Conservation (phyloP, 2,329 filamentous ascomycete species). For the Uncinocarpus reesii region DNA sequence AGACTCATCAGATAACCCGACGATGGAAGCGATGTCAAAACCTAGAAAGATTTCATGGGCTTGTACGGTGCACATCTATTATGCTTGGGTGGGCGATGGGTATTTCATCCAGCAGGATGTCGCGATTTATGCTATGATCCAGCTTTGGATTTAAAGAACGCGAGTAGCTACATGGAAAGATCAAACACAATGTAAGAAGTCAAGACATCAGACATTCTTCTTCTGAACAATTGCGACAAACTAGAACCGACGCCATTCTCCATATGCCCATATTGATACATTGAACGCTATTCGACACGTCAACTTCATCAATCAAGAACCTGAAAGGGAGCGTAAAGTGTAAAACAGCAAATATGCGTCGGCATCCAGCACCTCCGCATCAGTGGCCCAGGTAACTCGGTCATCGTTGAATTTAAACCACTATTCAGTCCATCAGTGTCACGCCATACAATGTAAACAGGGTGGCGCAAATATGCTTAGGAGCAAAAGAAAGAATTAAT, state of each 20-base stretch:
- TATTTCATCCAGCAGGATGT: neutral
- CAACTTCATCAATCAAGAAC: slow-evolving; percentile 12
- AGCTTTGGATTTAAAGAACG: neutral
- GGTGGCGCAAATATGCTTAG: neutral
- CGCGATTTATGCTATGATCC: neutral
- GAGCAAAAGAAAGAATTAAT: neutral
- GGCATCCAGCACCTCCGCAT: slow-evolving; percentile 73
- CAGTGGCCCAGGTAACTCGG: slow-evolving; percentile 71
- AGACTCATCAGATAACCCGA: too few species aligned
- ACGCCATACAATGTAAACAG: neutral
- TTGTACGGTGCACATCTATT: too few species aligned
- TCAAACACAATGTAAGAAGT: neutral
- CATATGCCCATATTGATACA: slow-evolving; percentile 32
- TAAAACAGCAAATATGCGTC: slow-evolving; percentile 92
- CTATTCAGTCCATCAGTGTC: slow-evolving; percentile 33
- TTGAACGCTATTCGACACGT: slow-evolving; percentile 24
- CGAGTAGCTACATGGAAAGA: neutral
- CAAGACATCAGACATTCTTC: neutral
- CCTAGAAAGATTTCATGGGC: too few species aligned
- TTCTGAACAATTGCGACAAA: neutral
- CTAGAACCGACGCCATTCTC: slow-evolving; percentile 18
- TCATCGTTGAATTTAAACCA: slow-evolving; percentile 98
- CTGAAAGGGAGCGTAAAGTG: slow-evolving; percentile 27
- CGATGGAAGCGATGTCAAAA: too few species aligned
- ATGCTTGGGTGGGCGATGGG: too few species aligned